phyloP scores from a whole-genome alignment of 805 yeast species.

The Nakazawaea molendinolei region DNA sequence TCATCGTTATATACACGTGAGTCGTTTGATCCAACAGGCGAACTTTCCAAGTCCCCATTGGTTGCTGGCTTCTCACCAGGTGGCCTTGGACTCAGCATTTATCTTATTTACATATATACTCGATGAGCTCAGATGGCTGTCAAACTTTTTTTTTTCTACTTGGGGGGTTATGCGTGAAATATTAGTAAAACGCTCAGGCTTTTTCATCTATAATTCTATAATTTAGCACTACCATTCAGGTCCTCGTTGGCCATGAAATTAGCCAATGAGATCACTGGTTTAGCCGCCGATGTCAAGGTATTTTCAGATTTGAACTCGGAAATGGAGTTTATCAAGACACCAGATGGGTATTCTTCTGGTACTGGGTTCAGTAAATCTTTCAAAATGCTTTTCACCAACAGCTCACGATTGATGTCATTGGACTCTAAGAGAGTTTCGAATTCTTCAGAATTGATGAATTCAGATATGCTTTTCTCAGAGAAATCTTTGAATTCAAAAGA shows the following conservation, averaged over 20 bases:
- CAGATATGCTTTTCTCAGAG: neutral
- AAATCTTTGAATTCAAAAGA: constrained; percentile 11
- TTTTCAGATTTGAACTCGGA: constrained; percentile 52
- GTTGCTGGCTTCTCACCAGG: too few relatives aligned
- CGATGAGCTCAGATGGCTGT: too few relatives aligned
- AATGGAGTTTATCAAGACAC: constrained; percentile 35
- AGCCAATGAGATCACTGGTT: constrained; percentile 31
- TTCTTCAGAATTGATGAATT: constrained; percentile 1
- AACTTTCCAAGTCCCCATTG: too few relatives aligned
- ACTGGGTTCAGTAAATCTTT: constrained; percentile 20
- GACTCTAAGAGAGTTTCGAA: constrained; percentile 3
- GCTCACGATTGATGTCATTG: constrained; percentile 6
- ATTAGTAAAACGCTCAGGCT: too few relatives aligned
- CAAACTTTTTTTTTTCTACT: neutral
- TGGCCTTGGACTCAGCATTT: too few relatives aligned
- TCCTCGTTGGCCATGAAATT: constrained; percentile 18
- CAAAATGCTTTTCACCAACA: constrained; percentile 1
- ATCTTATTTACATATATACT: too few relatives aligned
- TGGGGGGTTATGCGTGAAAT: too few relatives aligned
- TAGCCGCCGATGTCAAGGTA: constrained; percentile 54
- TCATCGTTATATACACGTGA: too few relatives aligned
- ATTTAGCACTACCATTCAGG: constrained; percentile 16
- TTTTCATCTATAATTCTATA: constrained; percentile 12
- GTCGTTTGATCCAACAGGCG: too few relatives aligned
- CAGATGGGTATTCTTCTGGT: constrained; percentile 41